Conservation (phyloP, 2,329 filamentous ascomycete genomes). For the Fusarium subglutinans region DNA sequence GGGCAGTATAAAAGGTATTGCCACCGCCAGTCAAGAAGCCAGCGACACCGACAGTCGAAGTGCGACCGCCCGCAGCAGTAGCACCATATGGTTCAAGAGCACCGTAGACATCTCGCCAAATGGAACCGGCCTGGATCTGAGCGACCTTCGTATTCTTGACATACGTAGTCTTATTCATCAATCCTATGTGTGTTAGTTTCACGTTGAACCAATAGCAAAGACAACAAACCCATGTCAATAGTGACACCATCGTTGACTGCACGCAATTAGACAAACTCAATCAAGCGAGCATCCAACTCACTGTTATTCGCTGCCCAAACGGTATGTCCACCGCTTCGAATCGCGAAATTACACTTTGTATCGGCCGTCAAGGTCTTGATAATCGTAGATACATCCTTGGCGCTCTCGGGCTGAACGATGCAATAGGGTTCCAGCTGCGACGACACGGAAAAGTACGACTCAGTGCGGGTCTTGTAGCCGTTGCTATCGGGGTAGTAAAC, state of each 20-base stretch:
- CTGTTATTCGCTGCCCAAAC: constrained; percentile 20
- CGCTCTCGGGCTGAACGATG: constrained; percentile 36
- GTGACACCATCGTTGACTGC: constrained; percentile 15
- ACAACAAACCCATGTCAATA: constrained; percentile 3
- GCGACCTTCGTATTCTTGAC: constrained; percentile 7
- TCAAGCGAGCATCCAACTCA: not conserved
- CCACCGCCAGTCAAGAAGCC: constrained; percentile 43
- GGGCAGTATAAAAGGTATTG: constrained; percentile 28
- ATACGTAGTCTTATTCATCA: constrained; percentile 19
- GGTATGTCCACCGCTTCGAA: constrained; percentile 11
- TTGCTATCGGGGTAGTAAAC: constrained; percentile 15
- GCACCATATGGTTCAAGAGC: constrained; percentile 9
- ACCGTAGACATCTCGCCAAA: constrained; percentile 8
- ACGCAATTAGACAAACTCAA: not conserved
- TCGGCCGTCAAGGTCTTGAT: not conserved
- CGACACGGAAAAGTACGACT: constrained; percentile 40
- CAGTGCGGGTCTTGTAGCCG: constrained; percentile 25
- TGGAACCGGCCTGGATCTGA: constrained; percentile 1
- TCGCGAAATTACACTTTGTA: constrained; percentile 5
- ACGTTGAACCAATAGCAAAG: not conserved
- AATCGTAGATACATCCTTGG: constrained; percentile 37
- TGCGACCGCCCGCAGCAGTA: constrained; percentile 9
- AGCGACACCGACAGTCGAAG: constrained; percentile 37
- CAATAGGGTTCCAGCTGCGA: constrained; percentile 36
- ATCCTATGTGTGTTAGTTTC: not conserved